A percentile compares a stretch with the other conserved stretches of the same genome.
phyloP scores from a whole-genome alignment of 345 rosid species.

The Fremontodendron californicum region DNA sequence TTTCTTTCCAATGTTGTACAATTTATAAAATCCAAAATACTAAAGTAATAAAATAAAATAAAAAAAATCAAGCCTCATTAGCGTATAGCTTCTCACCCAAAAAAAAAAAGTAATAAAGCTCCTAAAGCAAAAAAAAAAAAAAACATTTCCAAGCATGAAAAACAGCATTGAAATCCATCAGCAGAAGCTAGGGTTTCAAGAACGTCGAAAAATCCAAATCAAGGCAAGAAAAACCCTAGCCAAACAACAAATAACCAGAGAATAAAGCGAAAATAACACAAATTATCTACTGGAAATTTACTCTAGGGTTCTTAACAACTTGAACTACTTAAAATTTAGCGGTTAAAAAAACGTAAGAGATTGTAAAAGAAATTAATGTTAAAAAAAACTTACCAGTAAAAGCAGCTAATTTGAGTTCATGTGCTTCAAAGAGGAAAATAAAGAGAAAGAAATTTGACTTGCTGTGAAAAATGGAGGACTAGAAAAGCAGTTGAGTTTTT shows the following conservation, averaged over 20 bases:
- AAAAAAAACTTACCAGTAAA: constrained; percentile 4
- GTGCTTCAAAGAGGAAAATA: neutral
- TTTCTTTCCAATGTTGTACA: neutral
- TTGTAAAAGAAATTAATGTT: neutral
- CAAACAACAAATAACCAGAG: neutral
- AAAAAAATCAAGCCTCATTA: neutral
- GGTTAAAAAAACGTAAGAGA: neutral
- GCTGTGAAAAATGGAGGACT: constrained; percentile 7
- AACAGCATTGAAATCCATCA: neutral
- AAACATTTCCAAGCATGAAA: neutral
- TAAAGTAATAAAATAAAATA: neutral
- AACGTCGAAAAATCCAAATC: neutral
- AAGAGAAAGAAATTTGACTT: constrained; percentile 5
- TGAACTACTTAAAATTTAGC: neutral
- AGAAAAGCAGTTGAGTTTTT: neutral
- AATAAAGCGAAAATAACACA: neutral
- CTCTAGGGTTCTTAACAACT: neutral
- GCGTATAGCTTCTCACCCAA: no score
- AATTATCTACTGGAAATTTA: neutral
- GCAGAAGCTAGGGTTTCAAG: neutral
- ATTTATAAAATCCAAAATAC: neutral
- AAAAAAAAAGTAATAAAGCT: no score
- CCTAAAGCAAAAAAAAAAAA: no score
- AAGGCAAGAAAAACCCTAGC: neutral
- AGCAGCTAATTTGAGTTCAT: constrained; percentile 5